A percentile compares a stretch with the other conserved stretches of the same genome.
Conservation (phyloP, 1,284 basidiomycete species). For the Rhodotorula sp. region DNA sequence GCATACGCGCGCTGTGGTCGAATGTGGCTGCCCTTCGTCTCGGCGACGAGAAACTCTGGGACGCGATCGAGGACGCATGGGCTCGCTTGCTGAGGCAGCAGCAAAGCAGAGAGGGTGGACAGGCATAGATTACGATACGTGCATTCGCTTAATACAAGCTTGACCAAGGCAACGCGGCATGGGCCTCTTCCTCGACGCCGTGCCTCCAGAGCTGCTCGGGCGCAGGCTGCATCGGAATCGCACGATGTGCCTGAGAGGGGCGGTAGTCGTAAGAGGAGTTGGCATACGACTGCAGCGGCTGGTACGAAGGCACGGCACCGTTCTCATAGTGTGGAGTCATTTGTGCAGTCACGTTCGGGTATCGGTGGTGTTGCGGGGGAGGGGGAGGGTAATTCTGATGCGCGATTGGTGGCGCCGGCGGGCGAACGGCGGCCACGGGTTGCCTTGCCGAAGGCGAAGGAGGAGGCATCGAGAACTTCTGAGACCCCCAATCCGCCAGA, state of each 20-base stretch:
- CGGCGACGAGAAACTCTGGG: background rate
- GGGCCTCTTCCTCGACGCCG: background rate
- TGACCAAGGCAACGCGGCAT: background rate
- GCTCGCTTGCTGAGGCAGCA: background rate
- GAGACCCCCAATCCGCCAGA: no score
- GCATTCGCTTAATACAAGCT: background rate
- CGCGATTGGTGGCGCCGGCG: no score
- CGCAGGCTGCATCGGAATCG: background rate
- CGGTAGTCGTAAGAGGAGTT: background rate
- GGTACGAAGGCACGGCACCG: background rate
- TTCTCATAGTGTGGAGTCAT: no score
- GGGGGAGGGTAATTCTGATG: no score
- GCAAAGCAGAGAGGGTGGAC: background rate
- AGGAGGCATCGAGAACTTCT: no score
- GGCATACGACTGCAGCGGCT: background rate
- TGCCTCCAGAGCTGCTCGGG: constrained; percentile 1
- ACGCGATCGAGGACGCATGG: constrained; percentile 7
- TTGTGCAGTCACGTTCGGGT: no score
- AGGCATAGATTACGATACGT: no score
- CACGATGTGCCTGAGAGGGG: background rate
- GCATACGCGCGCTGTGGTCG: constrained; percentile 3
- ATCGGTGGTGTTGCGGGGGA: no score
- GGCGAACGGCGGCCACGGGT: no score
- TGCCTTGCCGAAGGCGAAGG: no score
- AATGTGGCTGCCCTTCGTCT: constrained; percentile 2